These are phyloP conservation scores for Gracilaria vermiculophylla DNA, from an alignment of 23 red algal genomes.

Conservation along the genomic window DNA sequence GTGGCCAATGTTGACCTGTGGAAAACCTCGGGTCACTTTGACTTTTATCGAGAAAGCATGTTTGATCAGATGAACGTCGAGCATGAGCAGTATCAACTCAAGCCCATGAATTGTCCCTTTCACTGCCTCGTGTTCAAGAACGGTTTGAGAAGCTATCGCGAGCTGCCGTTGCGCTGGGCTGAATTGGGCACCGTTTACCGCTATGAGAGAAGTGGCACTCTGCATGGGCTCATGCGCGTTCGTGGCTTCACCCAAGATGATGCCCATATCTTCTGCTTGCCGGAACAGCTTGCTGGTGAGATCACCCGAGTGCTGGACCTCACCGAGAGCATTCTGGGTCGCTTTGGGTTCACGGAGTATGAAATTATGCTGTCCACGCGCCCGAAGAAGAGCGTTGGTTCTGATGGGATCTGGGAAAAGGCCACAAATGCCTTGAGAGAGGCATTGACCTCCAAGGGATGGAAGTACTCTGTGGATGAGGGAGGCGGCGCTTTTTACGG, in stretches of 20 bases:
- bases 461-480: slow-evolving; percentile 91
- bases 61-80: slow-evolving; percentile 97
- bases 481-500: slow-evolving; percentile 99
- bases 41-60: slow-evolving; percentile 98
- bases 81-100: slow-evolving; percentile 78
- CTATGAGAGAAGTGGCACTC: slow-evolving; percentile 96
- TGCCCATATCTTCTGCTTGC: slow-evolving; percentile 97
- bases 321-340: slow-evolving; percentile 80
- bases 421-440: slow-evolving; percentile 80
- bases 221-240: slow-evolving; percentile 98
- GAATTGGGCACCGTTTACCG: slow-evolving; percentile 99
- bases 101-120: slow-evolving; percentile 99
- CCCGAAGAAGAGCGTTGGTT: slow-evolving; percentile 90
- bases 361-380: slow-evolving; percentile 98
- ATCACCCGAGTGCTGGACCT: slow-evolving; percentile 92
- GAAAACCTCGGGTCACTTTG: slow-evolving; percentile 94
- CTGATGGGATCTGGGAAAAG: slow-evolving; percentile 89
- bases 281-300: slow-evolving; percentile 81
- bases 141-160: slow-evolving; percentile 87
- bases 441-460: slow-evolving; percentile 79
- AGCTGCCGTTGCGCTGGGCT: slow-evolving; percentile 95
- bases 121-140: slow-evolving; percentile 97
- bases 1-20: slow-evolving; percentile 90
- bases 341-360: slow-evolving; percentile 95
- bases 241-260: slow-evolving; percentile 99